Conservation (phyloP, 2,329 filamentous ascomycete genomes). For the Stachybotrys echinatus region DNA sequence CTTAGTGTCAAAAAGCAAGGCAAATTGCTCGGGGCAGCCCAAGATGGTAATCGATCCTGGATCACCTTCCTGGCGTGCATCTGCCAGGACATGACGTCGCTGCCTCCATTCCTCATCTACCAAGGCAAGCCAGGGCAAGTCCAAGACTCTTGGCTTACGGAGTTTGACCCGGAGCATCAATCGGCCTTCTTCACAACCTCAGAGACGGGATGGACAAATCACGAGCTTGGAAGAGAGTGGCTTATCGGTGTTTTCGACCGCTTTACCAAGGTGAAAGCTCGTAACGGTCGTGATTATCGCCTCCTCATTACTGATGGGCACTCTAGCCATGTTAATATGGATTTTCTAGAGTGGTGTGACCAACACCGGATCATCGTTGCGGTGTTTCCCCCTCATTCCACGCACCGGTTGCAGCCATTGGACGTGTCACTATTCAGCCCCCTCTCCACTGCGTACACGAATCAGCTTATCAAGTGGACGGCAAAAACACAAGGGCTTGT, state of each 20-base stretch:
- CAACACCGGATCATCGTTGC: neutral
- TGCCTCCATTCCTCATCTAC: slow-evolving; percentile 2
- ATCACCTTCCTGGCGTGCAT: slow-evolving; percentile 4
- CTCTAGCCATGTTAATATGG: slow-evolving; percentile 4
- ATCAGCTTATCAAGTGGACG: neutral
- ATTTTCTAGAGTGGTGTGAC: neutral
- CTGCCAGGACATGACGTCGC: slow-evolving; percentile 9
- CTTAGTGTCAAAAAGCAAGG: slow-evolving; percentile 3
- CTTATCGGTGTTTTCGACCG: slow-evolving; percentile 4
- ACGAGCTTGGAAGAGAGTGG: slow-evolving; percentile 3
- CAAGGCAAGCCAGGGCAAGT: slow-evolving; percentile 1
- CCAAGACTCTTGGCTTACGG: neutral
- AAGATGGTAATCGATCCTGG: slow-evolving; percentile 1
- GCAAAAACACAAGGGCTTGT: neutral
- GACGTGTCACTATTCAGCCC: neutral
- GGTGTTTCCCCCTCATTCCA: neutral
- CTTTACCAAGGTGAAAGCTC: slow-evolving; percentile 4
- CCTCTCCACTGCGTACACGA: neutral
- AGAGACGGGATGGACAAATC: slow-evolving; percentile 4
- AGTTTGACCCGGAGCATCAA: slow-evolving; percentile 4
- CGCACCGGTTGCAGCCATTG: neutral
- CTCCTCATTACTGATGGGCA: slow-evolving; percentile 5
- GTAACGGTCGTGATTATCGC: slow-evolving; percentile 2
- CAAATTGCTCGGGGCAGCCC: slow-evolving; percentile 4
- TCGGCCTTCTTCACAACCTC: slow-evolving; percentile 1